Evolutionary conservation across 768 basidiomycete species (phyloP).

Genomic region (Tephrocybe sp.): DNA sequence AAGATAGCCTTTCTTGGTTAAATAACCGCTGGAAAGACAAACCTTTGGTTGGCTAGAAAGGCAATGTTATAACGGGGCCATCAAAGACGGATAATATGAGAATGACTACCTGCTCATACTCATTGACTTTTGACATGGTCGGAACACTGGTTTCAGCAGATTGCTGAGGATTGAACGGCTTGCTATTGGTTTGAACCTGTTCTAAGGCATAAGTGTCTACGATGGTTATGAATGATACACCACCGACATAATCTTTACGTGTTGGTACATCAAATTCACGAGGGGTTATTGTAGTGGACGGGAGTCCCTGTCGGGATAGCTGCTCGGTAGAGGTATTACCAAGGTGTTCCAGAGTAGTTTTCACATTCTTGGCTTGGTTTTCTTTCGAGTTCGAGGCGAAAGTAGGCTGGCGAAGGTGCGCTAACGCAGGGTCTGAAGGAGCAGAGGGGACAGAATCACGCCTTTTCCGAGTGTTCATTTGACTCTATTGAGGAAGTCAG

Average conservation of each 20-base stretch:
- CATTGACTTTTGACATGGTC: not conserved
- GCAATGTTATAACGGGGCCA: not conserved
- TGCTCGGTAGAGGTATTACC: conserved; percentile 15
- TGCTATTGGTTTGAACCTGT: too few relatives aligned
- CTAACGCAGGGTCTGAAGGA: not conserved
- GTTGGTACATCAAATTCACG: not conserved
- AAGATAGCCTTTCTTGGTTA: conserved; percentile 2
- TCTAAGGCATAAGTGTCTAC: too few relatives aligned
- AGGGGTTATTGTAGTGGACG: conserved; percentile 1
- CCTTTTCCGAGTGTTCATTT: conserved; percentile 2
- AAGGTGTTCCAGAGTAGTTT: conserved; percentile 16
- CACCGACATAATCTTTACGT: conserved; percentile 1
- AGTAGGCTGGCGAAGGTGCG: conserved; percentile 5
- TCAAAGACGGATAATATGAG: not conserved
- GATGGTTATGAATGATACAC: too few relatives aligned
- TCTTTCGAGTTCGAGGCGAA: conserved; percentile 8
- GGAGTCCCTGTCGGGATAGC: conserved; percentile 11
- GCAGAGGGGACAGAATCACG: not conserved
- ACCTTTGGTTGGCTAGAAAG: not conserved
- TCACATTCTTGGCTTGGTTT: conserved; percentile 6
- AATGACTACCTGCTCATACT: conserved; percentile 1
- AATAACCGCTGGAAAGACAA: conserved; percentile 9
- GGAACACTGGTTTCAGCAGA: not conserved
- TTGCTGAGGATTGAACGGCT: not conserved
- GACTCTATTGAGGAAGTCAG: conserved; percentile 1